A percentile compares a stretch with the other conserved stretches of the same genome.
These are phyloP conservation scores for Articulospora tetracladia DNA, from an alignment of 495 filamentous ascomycete species.

Conservation along the genomic window DNA sequence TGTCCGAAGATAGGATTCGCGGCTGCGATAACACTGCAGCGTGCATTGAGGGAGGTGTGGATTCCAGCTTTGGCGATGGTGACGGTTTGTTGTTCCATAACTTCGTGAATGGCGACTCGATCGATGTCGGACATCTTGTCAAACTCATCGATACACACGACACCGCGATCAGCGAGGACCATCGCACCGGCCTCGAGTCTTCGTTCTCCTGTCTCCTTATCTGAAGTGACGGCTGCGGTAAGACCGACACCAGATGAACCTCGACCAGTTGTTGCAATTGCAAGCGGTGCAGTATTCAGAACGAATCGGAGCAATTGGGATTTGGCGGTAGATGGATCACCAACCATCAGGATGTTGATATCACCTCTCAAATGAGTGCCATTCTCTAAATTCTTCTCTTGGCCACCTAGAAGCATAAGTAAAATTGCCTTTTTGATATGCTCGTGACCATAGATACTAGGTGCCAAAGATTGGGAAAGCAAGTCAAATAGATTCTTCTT, in stretches of 20 bases:
- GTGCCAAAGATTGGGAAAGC: constrained; percentile 93
- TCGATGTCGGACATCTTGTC: constrained; percentile 99
- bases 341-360: constrained; percentile 99
- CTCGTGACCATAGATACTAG: constrained; percentile 95
- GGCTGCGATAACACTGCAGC: constrained; percentile 94
- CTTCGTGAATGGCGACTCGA: constrained; percentile 98
- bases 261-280: constrained; percentile 95
- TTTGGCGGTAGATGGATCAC: constrained; percentile 97
- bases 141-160: constrained; percentile 99
- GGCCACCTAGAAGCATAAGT: constrained; percentile 94
- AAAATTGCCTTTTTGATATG: constrained; percentile 98
- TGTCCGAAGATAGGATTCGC: constrained; percentile 98
- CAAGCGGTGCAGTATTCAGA: constrained; percentile 92
- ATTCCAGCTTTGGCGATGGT: constrained; percentile 99
- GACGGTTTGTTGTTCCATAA: constrained; percentile 99
- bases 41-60: constrained; percentile 94
- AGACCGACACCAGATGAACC: constrained; percentile 98
- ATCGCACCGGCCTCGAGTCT: constrained; percentile 96
- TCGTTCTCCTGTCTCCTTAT: constrained; percentile 97
- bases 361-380: constrained; percentile 97
- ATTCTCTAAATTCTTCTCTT: constrained; percentile 99
- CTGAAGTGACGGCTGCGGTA: constrained; percentile 91
- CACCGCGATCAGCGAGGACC: constrained; percentile 94
- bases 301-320: constrained; percentile 97
- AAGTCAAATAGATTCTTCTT: constrained; percentile 92